Evolutionary conservation across 73 alveolate species (phyloP).

Genomic region (Durusdinium trenchii): DNA sequence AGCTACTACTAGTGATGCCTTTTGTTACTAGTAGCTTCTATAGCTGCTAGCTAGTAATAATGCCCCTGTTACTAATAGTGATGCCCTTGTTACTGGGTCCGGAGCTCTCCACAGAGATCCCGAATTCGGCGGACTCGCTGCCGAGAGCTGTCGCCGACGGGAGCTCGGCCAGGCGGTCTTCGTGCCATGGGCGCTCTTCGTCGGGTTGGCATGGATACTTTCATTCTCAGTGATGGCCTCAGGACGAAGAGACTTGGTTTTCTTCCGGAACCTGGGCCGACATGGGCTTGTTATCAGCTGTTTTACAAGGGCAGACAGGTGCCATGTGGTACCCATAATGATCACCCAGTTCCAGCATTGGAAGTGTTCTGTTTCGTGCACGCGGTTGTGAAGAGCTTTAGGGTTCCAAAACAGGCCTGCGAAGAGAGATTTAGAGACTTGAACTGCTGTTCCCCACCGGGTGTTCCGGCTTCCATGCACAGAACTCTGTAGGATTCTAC

Average conservation of each 20-base stretch:
- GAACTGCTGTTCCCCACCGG: too few species aligned
- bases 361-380: background rate
- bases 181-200: slow-evolving; percentile 55
- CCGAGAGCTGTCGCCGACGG: background rate
- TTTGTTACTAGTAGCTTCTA: background rate
- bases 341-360: too few species aligned
- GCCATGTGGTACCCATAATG: too few species aligned
- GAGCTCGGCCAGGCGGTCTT: slow-evolving; percentile 30
- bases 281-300: background rate
- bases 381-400: background rate
- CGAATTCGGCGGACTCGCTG: background rate
- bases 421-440: too few species aligned
- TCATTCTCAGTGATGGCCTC: slow-evolving; percentile 16
- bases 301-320: background rate
- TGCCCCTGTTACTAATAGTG: background rate
- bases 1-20: background rate
- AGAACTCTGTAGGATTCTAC: too few species aligned
- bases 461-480: too few species aligned
- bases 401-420: background rate
- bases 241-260: background rate
- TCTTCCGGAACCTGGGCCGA: background rate
- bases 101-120: background rate
- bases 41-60: background rate
- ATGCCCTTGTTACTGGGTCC: too few species aligned
- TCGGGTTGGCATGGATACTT: slow-evolving; percentile 50